Base-by-base conservation (phyloP, 805 yeast species). In the Candida ipomoeae region DNA sequence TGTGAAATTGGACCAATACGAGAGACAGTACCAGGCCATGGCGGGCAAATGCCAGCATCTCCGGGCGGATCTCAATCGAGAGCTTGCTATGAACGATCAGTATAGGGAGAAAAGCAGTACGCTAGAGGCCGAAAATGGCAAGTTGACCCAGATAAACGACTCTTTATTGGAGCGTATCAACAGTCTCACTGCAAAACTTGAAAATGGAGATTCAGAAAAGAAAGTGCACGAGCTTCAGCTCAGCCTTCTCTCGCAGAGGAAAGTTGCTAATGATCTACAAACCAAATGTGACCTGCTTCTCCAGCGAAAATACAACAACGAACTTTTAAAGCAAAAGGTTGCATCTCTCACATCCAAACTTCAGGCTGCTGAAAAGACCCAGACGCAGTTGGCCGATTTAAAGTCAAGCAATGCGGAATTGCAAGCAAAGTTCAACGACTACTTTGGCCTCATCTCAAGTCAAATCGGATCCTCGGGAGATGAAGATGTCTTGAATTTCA, bases 301-400 rank as follows among this genome's bases (percentile, higher is more conserved):
- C 21, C 78, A 79, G 53, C 65, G 78, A 52, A 72, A 73, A 51
- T 70, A 79, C 52, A 74, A 78, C 23, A 63, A 66, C 5, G 85
- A 81, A 56, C 59, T 84, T 8, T 65, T 84, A 33, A 79, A 76
- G 55, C 84, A 80, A 54, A 85, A 84, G 53, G 82, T 80, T 48
- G 54, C 61, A 0, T 57, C 75, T 0, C 62, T 84, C 33, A 60
- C 64, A 20, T 64, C 68, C 17, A 75, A 75, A 51, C 41, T 82
- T 17, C 50, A 58, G 2, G 55, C 59, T 8, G 60, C 78, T 41
- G 79, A 77, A 29, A 63, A 61, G 1, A 56, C 79, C 3, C 78
- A 81, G 51, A 73, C 71, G 39, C 71, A 74, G 40, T 69, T 70
- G 15, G 74, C 78, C 35, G 75, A 75, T 5, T 59, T 81, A 23